Evolutionary conservation across 441 rosid genomes (phyloP), one percentile per base, ranked within the genome.

Genomic region (Brassica balearica): DNA sequence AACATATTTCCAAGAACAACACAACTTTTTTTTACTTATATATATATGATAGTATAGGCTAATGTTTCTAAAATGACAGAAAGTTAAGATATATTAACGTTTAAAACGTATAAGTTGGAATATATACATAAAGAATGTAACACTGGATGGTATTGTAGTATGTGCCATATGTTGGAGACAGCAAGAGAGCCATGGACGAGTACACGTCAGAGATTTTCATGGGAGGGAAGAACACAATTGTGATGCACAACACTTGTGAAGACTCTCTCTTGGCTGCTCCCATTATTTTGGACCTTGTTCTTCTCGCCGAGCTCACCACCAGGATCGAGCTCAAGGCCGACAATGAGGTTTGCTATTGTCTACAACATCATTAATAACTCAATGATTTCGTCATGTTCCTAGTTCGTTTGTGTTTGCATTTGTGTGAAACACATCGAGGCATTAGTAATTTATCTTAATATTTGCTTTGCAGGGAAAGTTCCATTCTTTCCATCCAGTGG

Each of bases 131-230:
- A 36, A 10, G 53, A 29, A 29, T 29, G 34, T 29, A 29, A 29
- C 12, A 22, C 29, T 70, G 66, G 67, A n/a, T 59, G 43, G 48
- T 36, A 2, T 72, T 84, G 73, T 12, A 91, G 97, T 90, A 92
- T 83, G 94, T 92, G 69, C 98, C 98, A 6, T 94, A 91, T 78
- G 96, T 92, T 2, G 97, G 84, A n/a, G 98, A 94, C 81, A 94
- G 98, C 91, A 94, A 94, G 91, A 88, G 98, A 73, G 98, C 98
- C 36, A 88, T 94, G 98, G 98, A 94, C 81, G 98, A 94, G 83
- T 94, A 92, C 84, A 91, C 91, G 41, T 94, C 98, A 36, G 97
- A 94, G 87, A 94, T 92, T 59, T 94, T 94, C 92, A 88, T 94
- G 95, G 98, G 98, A 70, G 98, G 98, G 62, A 85, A 77, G 80